Evolutionary conservation across 1,284 basidiomycete genomes (phyloP).

Genomic region (Ustilago vetiveriae): DNA sequence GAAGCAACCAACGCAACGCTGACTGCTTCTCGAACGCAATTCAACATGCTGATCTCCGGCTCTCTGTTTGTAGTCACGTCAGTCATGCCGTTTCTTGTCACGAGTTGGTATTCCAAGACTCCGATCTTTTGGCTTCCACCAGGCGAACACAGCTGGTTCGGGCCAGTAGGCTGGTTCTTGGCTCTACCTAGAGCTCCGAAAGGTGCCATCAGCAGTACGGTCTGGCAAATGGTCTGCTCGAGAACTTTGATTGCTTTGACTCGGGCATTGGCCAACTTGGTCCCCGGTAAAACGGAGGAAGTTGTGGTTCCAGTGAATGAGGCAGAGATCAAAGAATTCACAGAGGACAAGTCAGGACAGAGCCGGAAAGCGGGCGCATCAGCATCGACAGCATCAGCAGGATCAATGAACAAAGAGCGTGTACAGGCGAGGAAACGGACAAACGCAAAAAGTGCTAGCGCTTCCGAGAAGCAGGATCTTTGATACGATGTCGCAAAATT

Average conservation of each 20-base stretch:
- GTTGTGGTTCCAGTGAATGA: conserved; percentile 13
- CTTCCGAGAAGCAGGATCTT: conserved; percentile 26
- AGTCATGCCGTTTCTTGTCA: conserved; percentile 56
- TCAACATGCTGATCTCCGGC: conserved; percentile 53
- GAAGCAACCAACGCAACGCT: conserved; percentile 76
- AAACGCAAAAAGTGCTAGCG: conserved; percentile 8
- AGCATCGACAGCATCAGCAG: conserved; percentile 1
- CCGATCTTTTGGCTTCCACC: conserved; percentile 66
- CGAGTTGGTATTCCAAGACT: conserved; percentile 62
- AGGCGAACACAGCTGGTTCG: conserved; percentile 50
- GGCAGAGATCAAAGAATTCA: conserved; percentile 11
- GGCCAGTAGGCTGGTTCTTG: conserved; percentile 56
- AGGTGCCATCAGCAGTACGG: conserved; percentile 47
- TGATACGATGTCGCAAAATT: too few relatives aligned
- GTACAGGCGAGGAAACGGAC: conserved; percentile 19
- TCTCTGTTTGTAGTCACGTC: conserved; percentile 61
- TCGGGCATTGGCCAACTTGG: conserved; percentile 9
- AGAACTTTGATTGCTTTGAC: conserved; percentile 23
- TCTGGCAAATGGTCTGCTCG: conserved; percentile 49
- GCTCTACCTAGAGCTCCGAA: conserved; percentile 54
- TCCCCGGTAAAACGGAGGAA: conserved; percentile 23
- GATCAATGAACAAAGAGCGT: not conserved
- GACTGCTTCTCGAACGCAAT: conserved; percentile 36
- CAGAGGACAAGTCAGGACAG: conserved; percentile 2
- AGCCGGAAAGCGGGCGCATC: not conserved